Percentiles rank a stretch among this genome's conserved stretches.
Conservation (phyloP, 495 filamentous ascomycete species). For the Penicillium herquei region DNA sequence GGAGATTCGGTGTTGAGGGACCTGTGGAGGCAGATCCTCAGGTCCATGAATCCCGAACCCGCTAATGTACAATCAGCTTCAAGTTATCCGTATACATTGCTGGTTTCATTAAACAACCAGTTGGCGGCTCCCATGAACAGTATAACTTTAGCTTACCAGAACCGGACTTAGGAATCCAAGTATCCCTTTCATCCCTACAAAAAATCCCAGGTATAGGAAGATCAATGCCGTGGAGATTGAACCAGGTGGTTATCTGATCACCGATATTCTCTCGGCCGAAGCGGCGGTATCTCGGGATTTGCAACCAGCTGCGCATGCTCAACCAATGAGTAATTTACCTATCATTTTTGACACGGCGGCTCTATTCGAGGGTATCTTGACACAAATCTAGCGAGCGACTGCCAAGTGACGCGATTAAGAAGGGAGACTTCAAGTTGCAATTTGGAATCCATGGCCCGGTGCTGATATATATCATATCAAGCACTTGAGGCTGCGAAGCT, state of each 20-base stretch:
- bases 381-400: conserved; percentile 9
- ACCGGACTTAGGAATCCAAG: too few species aligned
- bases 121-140: background rate
- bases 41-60: background rate
- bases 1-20: background rate
- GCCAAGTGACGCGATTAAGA: conserved; percentile 3
- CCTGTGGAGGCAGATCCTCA: background rate
- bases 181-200: too few species aligned
- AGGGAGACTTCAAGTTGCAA: conserved; percentile 11
- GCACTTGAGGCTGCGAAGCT: background rate
- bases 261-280: background rate
- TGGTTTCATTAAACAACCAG: background rate
- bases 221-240: too few species aligned
- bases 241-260: background rate
- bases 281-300: background rate
- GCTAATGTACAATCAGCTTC: background rate
- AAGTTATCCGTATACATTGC: background rate
- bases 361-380: background rate
- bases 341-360: background rate
- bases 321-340: background rate
- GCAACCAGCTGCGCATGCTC: background rate
- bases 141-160: too few species aligned
- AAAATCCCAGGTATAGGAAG: too few species aligned
- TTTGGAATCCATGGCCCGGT: too few species aligned
- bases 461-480: conserved; percentile 13